Evolutionary conservation across 106 monocot species (phyloP).

Genomic region (Dioscorea dumetorum): DNA sequence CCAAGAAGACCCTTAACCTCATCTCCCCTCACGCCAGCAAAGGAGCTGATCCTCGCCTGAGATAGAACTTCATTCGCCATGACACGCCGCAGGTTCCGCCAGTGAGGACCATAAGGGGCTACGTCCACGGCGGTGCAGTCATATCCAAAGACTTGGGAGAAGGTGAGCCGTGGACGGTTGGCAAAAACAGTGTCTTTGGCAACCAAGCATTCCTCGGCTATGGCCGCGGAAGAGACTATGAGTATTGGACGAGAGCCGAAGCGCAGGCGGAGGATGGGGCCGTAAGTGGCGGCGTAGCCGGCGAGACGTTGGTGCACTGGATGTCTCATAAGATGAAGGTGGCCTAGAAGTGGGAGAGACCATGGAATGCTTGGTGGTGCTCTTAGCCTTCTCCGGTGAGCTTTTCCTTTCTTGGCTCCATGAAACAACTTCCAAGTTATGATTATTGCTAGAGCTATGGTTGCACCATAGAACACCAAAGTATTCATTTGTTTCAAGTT

Average conservation of each 20-base stretch:
- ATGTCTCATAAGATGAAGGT: conserved; percentile 10
- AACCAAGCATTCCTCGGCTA: conserved; percentile 21
- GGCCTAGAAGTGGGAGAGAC: conserved; percentile 4
- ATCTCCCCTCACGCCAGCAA: conserved; percentile 2
- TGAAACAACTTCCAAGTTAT: too few species aligned
- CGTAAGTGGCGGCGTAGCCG: conserved; percentile 1
- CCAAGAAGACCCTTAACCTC: conserved; percentile 9
- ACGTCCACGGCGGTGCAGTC: conserved; percentile 7
- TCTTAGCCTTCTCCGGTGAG: too few species aligned
- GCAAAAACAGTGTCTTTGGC: conserved; percentile 17
- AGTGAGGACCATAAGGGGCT: conserved; percentile 24
- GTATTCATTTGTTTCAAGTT: too few species aligned
- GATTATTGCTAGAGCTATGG: too few species aligned
- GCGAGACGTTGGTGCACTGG: conserved; percentile 19
- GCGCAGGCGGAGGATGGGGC: conserved; percentile 14
- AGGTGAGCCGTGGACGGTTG: conserved; percentile 15
- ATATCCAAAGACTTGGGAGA: not conserved
- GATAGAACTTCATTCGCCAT: conserved; percentile 15
- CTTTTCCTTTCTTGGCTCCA: too few species aligned
- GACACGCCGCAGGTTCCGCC: conserved; percentile 31
- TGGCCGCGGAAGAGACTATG: conserved; percentile 12
- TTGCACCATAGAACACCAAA: too few species aligned
- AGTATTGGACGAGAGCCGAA: conserved; percentile 18
- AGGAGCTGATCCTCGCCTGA: not conserved
- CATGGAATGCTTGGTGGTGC: not conserved